Evolutionary conservation across 2,329 filamentous ascomycete genomes (phyloP).

Genomic region (Botrytis tulipae): DNA sequence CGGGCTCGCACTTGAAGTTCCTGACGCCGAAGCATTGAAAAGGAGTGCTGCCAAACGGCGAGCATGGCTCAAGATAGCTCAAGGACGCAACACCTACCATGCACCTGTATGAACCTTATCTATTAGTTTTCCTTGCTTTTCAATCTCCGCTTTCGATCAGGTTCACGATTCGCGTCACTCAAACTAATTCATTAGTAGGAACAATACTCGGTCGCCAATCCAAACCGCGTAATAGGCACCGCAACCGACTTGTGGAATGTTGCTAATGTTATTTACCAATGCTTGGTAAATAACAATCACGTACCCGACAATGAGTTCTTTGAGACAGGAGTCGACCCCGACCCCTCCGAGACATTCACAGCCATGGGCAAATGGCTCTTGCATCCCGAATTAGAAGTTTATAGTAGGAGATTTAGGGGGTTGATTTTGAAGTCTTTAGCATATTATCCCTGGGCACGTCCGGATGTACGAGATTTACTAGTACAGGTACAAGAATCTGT

Average conservation of each 20-base stretch:
- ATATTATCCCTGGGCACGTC: not conserved
- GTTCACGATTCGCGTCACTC: not conserved
- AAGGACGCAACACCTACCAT: not conserved
- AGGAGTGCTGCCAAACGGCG: not conserved
- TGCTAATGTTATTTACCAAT: not conserved
- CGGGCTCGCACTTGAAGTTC: slow-evolving; percentile 2
- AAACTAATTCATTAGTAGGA: not conserved
- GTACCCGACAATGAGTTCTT: not conserved
- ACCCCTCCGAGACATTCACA: not conserved
- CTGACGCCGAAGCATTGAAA: not conserved
- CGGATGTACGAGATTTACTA: not conserved
- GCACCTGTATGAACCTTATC: not conserved
- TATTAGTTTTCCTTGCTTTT: not conserved
- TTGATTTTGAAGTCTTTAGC: not conserved
- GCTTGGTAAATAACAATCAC: fast-evolving
- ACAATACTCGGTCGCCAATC: not conserved
- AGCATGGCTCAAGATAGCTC: not conserved
- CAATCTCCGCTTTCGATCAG: not conserved
- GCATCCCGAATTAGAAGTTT: not conserved
- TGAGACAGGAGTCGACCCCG: not conserved
- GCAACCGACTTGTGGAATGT: not conserved
- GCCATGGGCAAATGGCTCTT: not conserved
- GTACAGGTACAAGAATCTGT: not conserved
- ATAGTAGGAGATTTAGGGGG: not conserved
- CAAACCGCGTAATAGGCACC: not conserved